Conservation (phyloP, 2,329 filamentous ascomycete species). For the Paecilomyces fulvus region DNA sequence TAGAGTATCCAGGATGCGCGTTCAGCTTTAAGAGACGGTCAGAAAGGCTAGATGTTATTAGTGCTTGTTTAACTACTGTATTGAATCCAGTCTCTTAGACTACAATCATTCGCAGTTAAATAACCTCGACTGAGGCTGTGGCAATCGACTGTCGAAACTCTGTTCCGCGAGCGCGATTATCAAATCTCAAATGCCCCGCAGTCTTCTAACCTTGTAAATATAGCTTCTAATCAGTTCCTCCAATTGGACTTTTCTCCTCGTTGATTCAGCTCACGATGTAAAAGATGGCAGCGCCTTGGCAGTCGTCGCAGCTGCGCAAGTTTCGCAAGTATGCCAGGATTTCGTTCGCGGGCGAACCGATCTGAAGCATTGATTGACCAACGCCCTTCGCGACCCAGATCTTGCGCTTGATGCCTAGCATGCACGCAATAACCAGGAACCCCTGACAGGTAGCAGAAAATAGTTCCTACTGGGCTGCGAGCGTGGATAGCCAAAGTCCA, state of each 20-base stretch:
- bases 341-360: neutral
- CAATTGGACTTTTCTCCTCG: neutral
- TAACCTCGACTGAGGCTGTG: neutral
- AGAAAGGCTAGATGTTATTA: neutral
- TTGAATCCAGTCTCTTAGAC: neutral
- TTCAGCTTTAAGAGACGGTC: neutral
- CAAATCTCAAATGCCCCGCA: neutral
- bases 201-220: neutral
- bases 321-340: neutral
- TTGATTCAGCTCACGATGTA: neutral
- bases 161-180: neutral
- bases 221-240: neutral
- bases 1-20: neutral
- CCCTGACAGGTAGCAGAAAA: neutral
- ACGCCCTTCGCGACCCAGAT: neutral
- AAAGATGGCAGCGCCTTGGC: neutral
- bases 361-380: neutral
- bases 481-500: slow-evolving; percentile 5
- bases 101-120: neutral
- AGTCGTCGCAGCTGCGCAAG: neutral
- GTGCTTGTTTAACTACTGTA: neutral
- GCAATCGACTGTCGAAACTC: neutral
- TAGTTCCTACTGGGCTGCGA: neutral
- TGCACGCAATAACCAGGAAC: neutral
- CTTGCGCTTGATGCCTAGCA: neutral